A percentile compares a stretch with the other conserved stretches of the same genome.
phyloP scores from a whole-genome alignment of 2,329 filamentous ascomycete species.

The Fusarium sp. region DNA sequence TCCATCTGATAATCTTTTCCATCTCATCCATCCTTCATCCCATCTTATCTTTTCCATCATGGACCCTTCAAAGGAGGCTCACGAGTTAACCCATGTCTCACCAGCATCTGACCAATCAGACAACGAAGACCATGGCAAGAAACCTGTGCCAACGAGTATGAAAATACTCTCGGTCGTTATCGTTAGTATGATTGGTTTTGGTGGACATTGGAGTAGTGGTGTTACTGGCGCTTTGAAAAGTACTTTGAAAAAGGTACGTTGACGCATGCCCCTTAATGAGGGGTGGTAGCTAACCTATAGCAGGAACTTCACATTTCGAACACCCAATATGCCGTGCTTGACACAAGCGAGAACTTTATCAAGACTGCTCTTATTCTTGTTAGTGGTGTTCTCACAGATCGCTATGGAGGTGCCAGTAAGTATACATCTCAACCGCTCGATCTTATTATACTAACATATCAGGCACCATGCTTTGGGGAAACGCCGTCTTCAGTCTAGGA shows the following conservation, averaged over 20 bases:
- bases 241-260: constrained; percentile 65
- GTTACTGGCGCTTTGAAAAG: constrained; percentile 71
- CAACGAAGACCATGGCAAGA: constrained; percentile 37
- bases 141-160: constrained; percentile 46
- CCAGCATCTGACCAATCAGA: constrained; percentile 29
- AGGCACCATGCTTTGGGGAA: constrained; percentile 70
- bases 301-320: constrained; percentile 69
- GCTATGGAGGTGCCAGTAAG: constrained; percentile 67
- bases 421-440: neutral
- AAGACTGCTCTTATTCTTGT: constrained; percentile 65
- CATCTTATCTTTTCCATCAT: constrained; percentile 1
- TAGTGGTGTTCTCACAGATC: constrained; percentile 68
- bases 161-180: constrained; percentile 59
- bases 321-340: constrained; percentile 68
- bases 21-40: constrained; percentile 18
- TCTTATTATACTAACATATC: neutral
- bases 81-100: neutral
- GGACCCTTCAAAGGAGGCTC: constrained; percentile 18
- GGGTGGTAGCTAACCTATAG: neutral
- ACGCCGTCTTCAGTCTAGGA: constrained; percentile 68
- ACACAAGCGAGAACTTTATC: constrained; percentile 73
- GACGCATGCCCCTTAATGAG: fast-evolving
- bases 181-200: constrained; percentile 68
- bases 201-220: constrained; percentile 69
- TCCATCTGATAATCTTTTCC: constrained; percentile 30